Base-by-base conservation (phyloP, 768 basidiomycete genomes). In the Phylloporus sp. region DNA sequence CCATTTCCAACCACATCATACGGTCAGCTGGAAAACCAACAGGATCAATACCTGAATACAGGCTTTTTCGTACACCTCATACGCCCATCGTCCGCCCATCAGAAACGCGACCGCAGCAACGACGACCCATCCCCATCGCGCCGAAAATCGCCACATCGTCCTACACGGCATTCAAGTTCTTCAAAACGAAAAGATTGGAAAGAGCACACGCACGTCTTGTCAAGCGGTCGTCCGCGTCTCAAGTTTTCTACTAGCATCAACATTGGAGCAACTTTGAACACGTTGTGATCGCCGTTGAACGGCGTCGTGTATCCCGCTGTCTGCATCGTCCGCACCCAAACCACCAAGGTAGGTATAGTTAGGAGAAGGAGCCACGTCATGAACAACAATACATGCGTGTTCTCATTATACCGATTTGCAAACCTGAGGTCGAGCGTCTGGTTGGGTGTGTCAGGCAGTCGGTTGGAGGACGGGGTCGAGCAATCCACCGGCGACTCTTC, bases 261-360 rank as follows among this genome's bases (percentile, higher is more conserved):
- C 60, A 80, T 82, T 6, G 85, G 86, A 1, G 75, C 74, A 21
- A 81, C 78, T 38, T 78, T 78, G 35, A 84, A 55, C 50, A 85
- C 76, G 59, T 79, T 77, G 59, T 92, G 90, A 61, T 94, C 91
- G 0, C 86, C 83, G 34, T 82, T 77, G 63, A 92, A 94, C 3
- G 87, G 87, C 6, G 83, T 82, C 8, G 78, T 83, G 50, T 81
- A 77, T 1, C 88, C 87, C 9, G 90, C 86, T 1, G 87, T 87
- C 29, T 79, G 74, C 10, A 95, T 69, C 31, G 92, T 94, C 40
- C 91, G 79, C 3, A 84, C 85, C 94, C 94, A 97, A 3, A 95
- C 91, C 2, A 79, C 84, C 21, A 97, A 71, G 6, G 86, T 83
- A 0, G 90, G 84, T 3, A 81, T 84, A 6, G 76, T 76, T 45